Evolutionary conservation across 345 rosid species (phyloP).

Genomic region (Durio zibethinus): DNA sequence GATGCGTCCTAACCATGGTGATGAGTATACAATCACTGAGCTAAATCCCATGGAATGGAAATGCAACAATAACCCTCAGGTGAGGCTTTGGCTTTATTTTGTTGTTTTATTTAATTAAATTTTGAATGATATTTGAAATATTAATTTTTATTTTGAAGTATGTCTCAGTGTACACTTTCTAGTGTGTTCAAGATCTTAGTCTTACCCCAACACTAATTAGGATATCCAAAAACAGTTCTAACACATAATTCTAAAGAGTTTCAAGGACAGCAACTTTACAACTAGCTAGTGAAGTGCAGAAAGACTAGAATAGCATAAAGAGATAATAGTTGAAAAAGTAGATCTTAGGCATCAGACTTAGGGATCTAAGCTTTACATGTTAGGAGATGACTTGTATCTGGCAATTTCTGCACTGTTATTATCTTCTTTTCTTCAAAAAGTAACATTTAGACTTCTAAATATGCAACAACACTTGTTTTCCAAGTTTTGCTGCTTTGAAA

Average conservation of each 20-base stretch:
- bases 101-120: background rate
- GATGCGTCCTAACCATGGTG: constrained; percentile 73
- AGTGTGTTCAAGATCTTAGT: background rate
- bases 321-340: background rate
- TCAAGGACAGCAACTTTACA: background rate
- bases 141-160: background rate
- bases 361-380: background rate
- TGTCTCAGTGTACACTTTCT: background rate
- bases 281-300: background rate
- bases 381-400: background rate
- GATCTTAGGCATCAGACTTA: background rate
- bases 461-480: background rate
- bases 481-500: background rate
- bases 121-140: background rate
- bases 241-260: background rate
- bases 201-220: background rate
- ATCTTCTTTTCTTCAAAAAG: background rate
- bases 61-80: constrained; percentile 52
- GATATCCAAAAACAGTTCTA: background rate
- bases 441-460: background rate
- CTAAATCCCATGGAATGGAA: constrained; percentile 72
- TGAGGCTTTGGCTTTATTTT: constrained; percentile 22
- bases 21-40: constrained; percentile 64
- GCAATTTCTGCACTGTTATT: background rate
- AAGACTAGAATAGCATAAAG: background rate